Base-by-base conservation (phyloP, 139 green algal genomes). In the Chlorella sp. region DNA sequence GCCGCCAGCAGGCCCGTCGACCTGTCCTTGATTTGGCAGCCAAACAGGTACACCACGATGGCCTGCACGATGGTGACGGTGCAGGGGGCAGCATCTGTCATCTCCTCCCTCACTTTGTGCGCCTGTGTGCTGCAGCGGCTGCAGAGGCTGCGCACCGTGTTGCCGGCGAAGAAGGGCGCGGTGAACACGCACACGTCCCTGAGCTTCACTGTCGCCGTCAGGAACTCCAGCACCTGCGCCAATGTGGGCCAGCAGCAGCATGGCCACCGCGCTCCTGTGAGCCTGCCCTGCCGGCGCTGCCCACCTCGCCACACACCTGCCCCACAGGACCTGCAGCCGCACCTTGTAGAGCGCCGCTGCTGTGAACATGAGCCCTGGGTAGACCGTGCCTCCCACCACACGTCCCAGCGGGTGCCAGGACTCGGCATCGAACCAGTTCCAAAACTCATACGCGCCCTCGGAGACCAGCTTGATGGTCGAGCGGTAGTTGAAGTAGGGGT, bases 401-500 rank as follows among this genome's bases (percentile, higher is more conserved):
- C 88, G 80, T 2, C 88, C 88, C 34, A 94, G 78, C 66, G 88
- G 88, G 65, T 91, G 90, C 88, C 88, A 94, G 5, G 70, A 83
- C 76, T 84, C 82, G 70, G 85, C 67, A 68, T 94, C 88, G 63
- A 93, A 94, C 87, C 82, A 91, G 51, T 88, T 92, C 79, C 77
- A 91, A 71, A 94, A 94, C 70, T 89, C 67, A 29, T 74, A 74
- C 51, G 26, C 69, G 22, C 77, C 71, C 29, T 78, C 72, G n/a
- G 72, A 67, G 31, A 80, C 78, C 30, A 92, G 77, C 35, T 85
- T 86, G 49, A 86, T 78, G 30, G 86, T 92, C n/a, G 78, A 82
- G 36, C 88, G 80, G 70, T 90, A 93, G 82, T 91, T 93, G 82
- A 91, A 92, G 69, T 88, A 93, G 5, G 88, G 88, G 51, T 93